phyloP scores from a whole-genome alignment of 2,329 filamentous ascomycete species.

The Colletotrichum gloeosporioides region DNA sequence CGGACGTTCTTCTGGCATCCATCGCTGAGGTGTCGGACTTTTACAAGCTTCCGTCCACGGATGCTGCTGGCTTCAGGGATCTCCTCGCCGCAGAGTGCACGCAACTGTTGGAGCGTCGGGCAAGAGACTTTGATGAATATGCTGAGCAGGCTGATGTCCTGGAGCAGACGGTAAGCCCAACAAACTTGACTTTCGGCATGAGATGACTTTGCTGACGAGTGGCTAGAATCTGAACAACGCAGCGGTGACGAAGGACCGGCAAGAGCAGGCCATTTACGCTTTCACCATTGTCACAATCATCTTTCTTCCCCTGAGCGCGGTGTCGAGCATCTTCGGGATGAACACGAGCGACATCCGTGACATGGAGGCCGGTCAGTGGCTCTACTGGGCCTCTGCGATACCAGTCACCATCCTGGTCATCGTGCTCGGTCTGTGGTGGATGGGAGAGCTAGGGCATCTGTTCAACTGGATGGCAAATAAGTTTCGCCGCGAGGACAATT shows the following conservation, averaged over 20 bases:
- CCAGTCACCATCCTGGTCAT: constrained; percentile 50
- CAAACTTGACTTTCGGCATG: neutral
- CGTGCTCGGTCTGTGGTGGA: constrained; percentile 45
- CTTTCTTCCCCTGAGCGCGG: constrained; percentile 51
- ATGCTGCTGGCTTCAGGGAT: constrained; percentile 21
- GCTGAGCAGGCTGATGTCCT: constrained; percentile 28
- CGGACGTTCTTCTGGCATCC: neutral
- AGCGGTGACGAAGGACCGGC: constrained; percentile 45
- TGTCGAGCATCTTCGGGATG: constrained; percentile 58
- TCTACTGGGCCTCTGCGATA: constrained; percentile 55
- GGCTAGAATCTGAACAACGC: constrained; percentile 39
- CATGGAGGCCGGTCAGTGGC: constrained; percentile 52
- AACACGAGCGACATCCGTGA: constrained; percentile 56
- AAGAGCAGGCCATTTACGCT: constrained; percentile 53
- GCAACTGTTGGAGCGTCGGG: constrained; percentile 39
- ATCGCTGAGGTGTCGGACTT: constrained; percentile 19
- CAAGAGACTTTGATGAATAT: constrained; percentile 33
- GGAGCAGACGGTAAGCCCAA: constrained; percentile 28
- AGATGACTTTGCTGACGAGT: neutral
- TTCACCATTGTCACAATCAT: constrained; percentile 56
- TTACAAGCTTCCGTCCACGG: constrained; percentile 21
- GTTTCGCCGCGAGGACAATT: neutral
- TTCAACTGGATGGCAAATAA: constrained; percentile 23
- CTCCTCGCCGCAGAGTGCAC: constrained; percentile 45
- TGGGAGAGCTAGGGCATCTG: constrained; percentile 45